phyloP scores from a whole-genome alignment of 2,329 filamentous ascomycete genomes.

The Paecilomyces formosus region DNA sequence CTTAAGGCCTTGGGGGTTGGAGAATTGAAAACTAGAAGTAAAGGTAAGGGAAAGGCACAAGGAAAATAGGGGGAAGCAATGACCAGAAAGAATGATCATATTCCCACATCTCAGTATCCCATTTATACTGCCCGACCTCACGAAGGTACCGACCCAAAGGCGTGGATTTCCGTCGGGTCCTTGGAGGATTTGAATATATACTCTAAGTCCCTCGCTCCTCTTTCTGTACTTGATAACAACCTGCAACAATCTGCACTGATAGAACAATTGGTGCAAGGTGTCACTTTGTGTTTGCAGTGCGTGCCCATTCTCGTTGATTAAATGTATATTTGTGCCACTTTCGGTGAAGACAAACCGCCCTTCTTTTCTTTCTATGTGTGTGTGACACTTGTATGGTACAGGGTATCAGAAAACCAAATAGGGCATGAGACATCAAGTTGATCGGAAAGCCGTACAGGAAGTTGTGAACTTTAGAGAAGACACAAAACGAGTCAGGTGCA shows the following conservation, averaged over 20 bases:
- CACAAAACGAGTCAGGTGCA: neutral
- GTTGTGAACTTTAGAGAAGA: neutral
- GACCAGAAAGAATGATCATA: neutral
- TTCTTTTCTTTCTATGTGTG: neutral
- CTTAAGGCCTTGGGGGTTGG: slow-evolving; percentile 34
- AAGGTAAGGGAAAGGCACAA: slow-evolving; percentile 26
- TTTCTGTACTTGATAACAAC: too few relatives aligned
- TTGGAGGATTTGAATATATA: too few relatives aligned
- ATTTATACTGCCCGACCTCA: too few relatives aligned
- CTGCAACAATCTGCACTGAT: too few relatives aligned
- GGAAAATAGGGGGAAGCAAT: slow-evolving; percentile 10
- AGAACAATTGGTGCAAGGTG: neutral
- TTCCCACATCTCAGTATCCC: neutral
- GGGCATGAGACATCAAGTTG: neutral
- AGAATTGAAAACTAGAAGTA: slow-evolving; percentile 34
- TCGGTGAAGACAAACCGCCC: neutral
- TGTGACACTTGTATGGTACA: neutral
- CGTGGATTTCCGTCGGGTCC: too few relatives aligned
- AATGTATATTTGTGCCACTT: neutral
- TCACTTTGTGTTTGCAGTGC: neutral
- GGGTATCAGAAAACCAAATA: neutral
- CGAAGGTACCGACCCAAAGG: too few relatives aligned
- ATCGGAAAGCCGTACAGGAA: neutral
- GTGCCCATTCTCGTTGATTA: neutral
- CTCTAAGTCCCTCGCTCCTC: too few relatives aligned